Percentiles rank a stretch among this genome's conserved stretches.
phyloP scores from a whole-genome alignment of 2,329 filamentous ascomycete genomes.

The Colletotrichum plurivorum region DNA sequence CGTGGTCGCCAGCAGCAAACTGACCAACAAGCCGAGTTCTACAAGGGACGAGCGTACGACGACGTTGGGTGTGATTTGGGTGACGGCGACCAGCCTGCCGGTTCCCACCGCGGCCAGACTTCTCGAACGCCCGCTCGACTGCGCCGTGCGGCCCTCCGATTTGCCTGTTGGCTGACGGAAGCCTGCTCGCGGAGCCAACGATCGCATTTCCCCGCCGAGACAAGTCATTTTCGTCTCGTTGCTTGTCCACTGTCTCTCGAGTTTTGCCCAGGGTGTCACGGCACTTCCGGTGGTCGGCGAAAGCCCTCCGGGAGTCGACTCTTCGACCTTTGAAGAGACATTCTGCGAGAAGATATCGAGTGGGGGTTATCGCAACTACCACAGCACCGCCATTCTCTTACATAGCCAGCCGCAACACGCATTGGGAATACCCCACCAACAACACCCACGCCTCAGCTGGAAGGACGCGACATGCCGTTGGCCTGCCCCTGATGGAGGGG shows the following conservation, averaged over 20 bases:
- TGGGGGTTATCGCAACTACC: conserved; percentile 8
- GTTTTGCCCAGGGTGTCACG: not conserved
- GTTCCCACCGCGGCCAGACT: conserved; percentile 36
- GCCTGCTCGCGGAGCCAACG: conserved; percentile 32
- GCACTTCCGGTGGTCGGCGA: not conserved
- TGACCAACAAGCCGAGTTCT: not conserved
- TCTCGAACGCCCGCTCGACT: conserved; percentile 41
- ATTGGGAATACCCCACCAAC: conserved; percentile 31
- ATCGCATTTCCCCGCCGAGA: conserved; percentile 30
- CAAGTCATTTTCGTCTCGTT: conserved; percentile 14
- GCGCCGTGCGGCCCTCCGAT: conserved; percentile 39
- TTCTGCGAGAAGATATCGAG: not conserved
- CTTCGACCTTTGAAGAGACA: not conserved
- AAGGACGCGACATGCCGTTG: conserved; percentile 27
- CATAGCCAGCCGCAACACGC: conserved; percentile 1
- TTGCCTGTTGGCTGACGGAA: conserved; percentile 37
- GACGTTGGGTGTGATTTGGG: conserved; percentile 22
- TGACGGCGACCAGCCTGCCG: conserved; percentile 39
- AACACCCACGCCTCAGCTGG: conserved; percentile 25
- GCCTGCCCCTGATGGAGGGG: conserved; percentile 25
- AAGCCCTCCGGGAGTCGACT: conserved; percentile 1
- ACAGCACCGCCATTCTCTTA: too few species aligned
- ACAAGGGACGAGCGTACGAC: conserved; percentile 1
- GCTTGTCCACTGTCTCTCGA: not conserved
- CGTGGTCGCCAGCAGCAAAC: not conserved